A percentile compares a stretch with the other conserved stretches of the same genome.
Conservation (phyloP, 2,329 filamentous ascomycete genomes). For the Penicillium sp. region DNA sequence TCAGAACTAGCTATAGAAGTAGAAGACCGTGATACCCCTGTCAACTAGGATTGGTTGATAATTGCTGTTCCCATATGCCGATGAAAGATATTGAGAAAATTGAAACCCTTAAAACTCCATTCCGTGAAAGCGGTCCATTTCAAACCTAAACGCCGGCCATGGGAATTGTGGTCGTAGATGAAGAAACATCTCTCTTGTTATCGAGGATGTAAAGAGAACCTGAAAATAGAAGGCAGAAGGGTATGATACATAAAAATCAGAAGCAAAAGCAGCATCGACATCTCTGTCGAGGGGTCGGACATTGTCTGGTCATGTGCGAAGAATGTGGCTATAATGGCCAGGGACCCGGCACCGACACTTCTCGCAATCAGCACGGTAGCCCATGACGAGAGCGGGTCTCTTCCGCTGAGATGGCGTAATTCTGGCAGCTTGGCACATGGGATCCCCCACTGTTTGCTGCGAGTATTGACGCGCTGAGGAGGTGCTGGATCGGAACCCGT, state of each 20-base stretch:
- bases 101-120: not conserved
- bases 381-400: conserved; percentile 71
- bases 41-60: not conserved
- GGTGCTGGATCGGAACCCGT: not conserved
- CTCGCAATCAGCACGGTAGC: conserved; percentile 71
- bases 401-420: conserved; percentile 11
- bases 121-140: not conserved
- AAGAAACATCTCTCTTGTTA: not conserved
- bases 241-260: not conserved
- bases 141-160: not conserved
- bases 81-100: too few species aligned
- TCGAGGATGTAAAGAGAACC: not conserved
- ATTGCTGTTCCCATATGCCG: not conserved
- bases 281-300: not conserved
- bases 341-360: conserved; percentile 71
- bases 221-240: not conserved
- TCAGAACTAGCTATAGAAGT: too few species aligned
- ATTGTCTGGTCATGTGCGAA: conserved; percentile 21
- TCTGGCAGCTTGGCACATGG: not conserved
- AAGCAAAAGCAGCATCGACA: not conserved
- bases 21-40: not conserved
- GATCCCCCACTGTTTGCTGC: not conserved
- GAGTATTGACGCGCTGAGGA: not conserved
- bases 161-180: not conserved
- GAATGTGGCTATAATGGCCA: conserved; percentile 74